These are phyloP conservation scores for Daldinia grandis DNA, from an alignment of 495 filamentous ascomycete species.

Conservation along the genomic window DNA sequence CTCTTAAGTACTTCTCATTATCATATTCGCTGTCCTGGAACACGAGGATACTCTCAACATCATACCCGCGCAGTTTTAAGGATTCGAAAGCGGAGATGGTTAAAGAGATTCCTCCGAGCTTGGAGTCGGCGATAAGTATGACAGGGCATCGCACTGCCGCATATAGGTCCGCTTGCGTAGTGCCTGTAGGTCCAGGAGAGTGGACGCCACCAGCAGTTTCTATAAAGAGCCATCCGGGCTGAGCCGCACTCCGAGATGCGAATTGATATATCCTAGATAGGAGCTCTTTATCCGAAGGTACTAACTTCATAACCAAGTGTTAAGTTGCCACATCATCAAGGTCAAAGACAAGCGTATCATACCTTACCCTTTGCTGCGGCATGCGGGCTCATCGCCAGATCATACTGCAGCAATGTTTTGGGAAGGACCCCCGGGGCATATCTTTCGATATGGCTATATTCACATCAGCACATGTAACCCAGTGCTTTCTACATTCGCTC, in stretches of 20 bases:
- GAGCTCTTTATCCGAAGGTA: conserved; percentile 59
- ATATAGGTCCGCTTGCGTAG: conserved; percentile 78
- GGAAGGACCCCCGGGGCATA: conserved; percentile 58
- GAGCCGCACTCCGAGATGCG: conserved; percentile 56
- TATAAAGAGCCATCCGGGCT: conserved; percentile 61
- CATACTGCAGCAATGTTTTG: conserved; percentile 72
- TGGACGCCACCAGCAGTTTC: conserved; percentile 83
- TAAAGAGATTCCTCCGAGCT: conserved; percentile 76
- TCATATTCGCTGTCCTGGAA: conserved; percentile 69
- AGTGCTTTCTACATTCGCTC: background rate
- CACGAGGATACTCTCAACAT: conserved; percentile 70
- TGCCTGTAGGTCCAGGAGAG: conserved; percentile 76
- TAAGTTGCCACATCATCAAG: background rate
- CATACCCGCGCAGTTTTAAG: conserved; percentile 74
- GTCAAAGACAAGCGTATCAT: conserved; percentile 2
- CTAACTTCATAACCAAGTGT: conserved; percentile 30
- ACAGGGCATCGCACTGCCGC: conserved; percentile 73
- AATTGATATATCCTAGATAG: conserved; percentile 55
- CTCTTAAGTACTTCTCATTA: conserved; percentile 69
- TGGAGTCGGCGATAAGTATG: conserved; percentile 74
- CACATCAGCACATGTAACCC: conserved; percentile 13
- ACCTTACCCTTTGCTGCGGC: conserved; percentile 64
- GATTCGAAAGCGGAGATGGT: conserved; percentile 81
- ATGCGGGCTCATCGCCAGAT: conserved; percentile 76
- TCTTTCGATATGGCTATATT: conserved; percentile 63